Percentiles rank a stretch among this genome's conserved stretches.
Conservation (phyloP, 176 grass and related monocot genomes). For the Avena sativa region DNA sequence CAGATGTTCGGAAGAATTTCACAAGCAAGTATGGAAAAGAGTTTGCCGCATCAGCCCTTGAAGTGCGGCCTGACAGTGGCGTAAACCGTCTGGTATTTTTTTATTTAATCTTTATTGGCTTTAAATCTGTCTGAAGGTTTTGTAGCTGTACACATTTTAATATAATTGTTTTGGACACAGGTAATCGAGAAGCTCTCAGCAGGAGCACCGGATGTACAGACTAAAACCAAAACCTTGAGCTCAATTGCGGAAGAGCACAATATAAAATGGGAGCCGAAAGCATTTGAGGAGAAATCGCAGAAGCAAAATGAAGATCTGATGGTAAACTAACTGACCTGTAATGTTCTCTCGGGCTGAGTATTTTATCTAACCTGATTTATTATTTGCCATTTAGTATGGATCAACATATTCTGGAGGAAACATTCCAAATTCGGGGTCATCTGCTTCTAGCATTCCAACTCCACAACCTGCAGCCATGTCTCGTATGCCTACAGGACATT, state of each 20-base stretch:
- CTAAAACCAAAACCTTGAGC: slow-evolving; percentile 79
- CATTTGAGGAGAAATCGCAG: slow-evolving; percentile 74
- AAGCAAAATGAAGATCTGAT: slow-evolving; percentile 67
- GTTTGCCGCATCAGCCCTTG: slow-evolving; percentile 80
- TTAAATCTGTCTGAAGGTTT: not conserved
- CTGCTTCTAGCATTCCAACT: slow-evolving; percentile 49
- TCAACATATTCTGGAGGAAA: slow-evolving; percentile 63
- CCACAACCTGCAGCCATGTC: slow-evolving; percentile 34
- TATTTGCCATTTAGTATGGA: slow-evolving; percentile 60
- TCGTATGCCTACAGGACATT: slow-evolving; percentile 13
- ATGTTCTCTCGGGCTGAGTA: slow-evolving; percentile 3
- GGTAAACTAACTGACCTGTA: slow-evolving; percentile 58
- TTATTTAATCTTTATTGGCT: not conserved
- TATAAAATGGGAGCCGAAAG: slow-evolving; percentile 89
- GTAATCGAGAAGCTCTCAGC: slow-evolving; percentile 90
- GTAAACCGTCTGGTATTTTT: slow-evolving; percentile 82
- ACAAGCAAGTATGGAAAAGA: slow-evolving; percentile 94
- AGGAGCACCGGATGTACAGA: slow-evolving; percentile 80
- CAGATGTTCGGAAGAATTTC: slow-evolving; percentile 86
- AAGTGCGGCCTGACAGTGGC: slow-evolving; percentile 80
- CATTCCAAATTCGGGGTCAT: slow-evolving; percentile 46
- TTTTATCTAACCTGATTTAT: slow-evolving; percentile 39
- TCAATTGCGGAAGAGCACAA: slow-evolving; percentile 88
- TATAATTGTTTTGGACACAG: slow-evolving; percentile 50
- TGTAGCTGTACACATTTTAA: not conserved